phyloP scores from a whole-genome alignment of 2,329 filamentous ascomycete genomes.

The Fusarium cicatricum region DNA sequence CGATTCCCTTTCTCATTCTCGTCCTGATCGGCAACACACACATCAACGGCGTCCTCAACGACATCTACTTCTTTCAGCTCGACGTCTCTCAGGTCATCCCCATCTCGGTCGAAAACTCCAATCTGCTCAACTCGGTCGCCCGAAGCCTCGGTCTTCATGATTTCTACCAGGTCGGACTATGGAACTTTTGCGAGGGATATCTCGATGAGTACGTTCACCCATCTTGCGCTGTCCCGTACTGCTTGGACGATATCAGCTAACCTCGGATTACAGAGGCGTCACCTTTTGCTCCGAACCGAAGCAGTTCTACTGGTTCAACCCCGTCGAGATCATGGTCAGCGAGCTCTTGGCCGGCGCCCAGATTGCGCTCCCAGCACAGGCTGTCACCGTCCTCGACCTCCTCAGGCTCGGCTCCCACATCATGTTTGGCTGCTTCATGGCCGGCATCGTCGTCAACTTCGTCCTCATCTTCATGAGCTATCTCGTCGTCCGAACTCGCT shows the following conservation, averaged over 20 bases:
- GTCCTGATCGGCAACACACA: conserved; percentile 79
- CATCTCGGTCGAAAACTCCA: conserved; percentile 72
- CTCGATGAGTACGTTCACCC: conserved; percentile 60
- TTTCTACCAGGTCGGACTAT: conserved; percentile 92
- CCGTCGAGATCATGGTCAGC: conserved; percentile 79
- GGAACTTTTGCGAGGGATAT: conserved; percentile 93
- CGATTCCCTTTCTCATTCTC: conserved; percentile 81
- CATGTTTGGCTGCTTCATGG: conserved; percentile 91
- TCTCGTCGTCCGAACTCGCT: conserved; percentile 63
- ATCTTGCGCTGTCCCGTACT: too few relatives aligned
- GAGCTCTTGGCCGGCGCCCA: conserved; percentile 84
- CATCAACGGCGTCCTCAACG: conserved; percentile 66
- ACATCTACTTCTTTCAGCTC: conserved; percentile 86
- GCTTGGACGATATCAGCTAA: conserved; percentile 44
- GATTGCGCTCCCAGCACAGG: conserved; percentile 79
- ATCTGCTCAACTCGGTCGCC: conserved; percentile 86
- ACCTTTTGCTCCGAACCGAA: conserved; percentile 77
- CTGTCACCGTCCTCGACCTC: conserved; percentile 76
- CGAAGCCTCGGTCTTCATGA: conserved; percentile 88
- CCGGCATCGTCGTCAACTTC: conserved; percentile 73
- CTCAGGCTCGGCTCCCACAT: conserved; percentile 78
- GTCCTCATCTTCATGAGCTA: conserved; percentile 73
- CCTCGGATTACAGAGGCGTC: conserved; percentile 64
- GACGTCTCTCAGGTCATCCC: conserved; percentile 85
- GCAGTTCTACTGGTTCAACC: conserved; percentile 89